Base-by-base conservation (phyloP, 306 rosid species). In the Luffa aegyptiaca region DNA sequence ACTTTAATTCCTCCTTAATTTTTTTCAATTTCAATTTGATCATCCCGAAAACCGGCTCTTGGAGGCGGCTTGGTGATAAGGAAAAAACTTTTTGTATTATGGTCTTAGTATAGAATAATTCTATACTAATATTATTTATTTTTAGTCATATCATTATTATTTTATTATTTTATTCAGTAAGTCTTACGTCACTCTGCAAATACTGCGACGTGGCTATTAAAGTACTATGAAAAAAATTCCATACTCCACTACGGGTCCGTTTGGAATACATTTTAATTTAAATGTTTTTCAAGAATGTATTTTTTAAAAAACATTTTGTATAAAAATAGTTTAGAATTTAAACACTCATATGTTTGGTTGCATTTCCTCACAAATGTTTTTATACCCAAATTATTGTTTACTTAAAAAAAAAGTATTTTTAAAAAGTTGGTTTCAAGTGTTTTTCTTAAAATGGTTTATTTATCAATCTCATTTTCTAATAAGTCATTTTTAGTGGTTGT, bases 11-110 rank as follows among this genome's bases (percentile, higher is more conserved):
- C 5, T n/a, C 21, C 11, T 71, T 17, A 21, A 46, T 49, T 6
- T 49, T 46, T 52, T 74, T 69, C 63, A 52, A 52, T 52, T 74
- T 69, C 63, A 52, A 52, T 75, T 73, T 18, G 78, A 52, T 35
- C 48, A 16, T 74, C 31, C 62, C 45, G 3, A 52, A 48, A 48
- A 46, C 31, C 73, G 12, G 26, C n/a, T 6, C 46, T 17, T 35
- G 1, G 73, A 66, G 33, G 31, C 12, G 13, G 49, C 35, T n/a
- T 42, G 35, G 37, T 41, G 51, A 2, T 8, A 10, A 44, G 75
- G 53, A 44, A n/a, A 69, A 69, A 44, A 69, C 75, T 69, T 69
- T 10, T 17, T 16, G 44, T 63, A 63, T 63, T 63, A 63, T 26
- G 39, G 6, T 26, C 39, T 2, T 21, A n/a, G 35, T 57, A 9